Evolutionary conservation across 805 yeast genomes (phyloP), one percentile per base, ranked within the genome.

Genomic region (Lachancea mirantina): DNA sequence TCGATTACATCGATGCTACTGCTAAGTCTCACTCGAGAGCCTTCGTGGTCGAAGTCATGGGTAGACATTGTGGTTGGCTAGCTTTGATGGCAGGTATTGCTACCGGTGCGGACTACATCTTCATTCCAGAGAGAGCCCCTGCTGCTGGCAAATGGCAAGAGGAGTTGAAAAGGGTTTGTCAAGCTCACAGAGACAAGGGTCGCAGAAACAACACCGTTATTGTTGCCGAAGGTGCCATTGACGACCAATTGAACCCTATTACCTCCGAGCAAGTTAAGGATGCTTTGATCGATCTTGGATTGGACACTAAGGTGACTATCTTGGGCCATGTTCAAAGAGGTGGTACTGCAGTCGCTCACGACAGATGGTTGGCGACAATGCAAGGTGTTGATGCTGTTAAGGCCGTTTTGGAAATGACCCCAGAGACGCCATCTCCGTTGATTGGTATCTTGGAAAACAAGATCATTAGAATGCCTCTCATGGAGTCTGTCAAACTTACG

Each of bases 41-140:
- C 6, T 92, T 92, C 58, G 96, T 92, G 26, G 83, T 92, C 39
- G 98, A 92, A 59, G 98, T 92, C 24, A 92, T 92, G 98, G 98
- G 98, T 41, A 77, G 98, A 55, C 96, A 92, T 60, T 92, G 98
- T 69, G 98, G 98, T 42, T 92, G 98, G 98, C 72, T 92, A 49
- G 97, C 94, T 2, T 67, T 92, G 47, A 88, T 87, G 92, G 94
- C 98, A 4, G 98, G 97, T 53, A 79, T 89, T 41, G 87, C 97
- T 26, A 84, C 96, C 18, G 83, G 92, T 50, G 97, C 98, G 3
- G 98, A 92, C 63, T 87, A 76, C 57, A 81, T 87, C 38, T 79
- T 92, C 50, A 82, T 92, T 44, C 98, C 98, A 20, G 98, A 92
- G 64, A 77, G 79, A 61, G 96, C 98, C 4, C 84, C 95, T 6